Base-by-base conservation (phyloP, 352 stramenopile species). In the Globisporangium perplexum region DNA sequence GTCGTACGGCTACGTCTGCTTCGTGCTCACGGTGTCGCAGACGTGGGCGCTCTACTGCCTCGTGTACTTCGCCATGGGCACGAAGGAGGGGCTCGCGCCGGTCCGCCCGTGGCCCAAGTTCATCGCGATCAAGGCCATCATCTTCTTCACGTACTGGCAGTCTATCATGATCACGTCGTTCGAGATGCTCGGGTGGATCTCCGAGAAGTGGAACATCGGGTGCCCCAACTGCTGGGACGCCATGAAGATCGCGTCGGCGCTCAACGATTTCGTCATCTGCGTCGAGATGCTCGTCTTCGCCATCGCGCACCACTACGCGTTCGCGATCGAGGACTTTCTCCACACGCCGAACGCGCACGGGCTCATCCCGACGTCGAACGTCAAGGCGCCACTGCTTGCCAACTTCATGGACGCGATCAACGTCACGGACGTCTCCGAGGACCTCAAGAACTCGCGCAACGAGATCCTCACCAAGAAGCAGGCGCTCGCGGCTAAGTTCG, bases 81-180 rank as follows among this genome's bases (percentile, higher is more conserved):
- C 88, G 6, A 81, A 95, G 49, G 81, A 96, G 47, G 86, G 96
- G 54, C 69, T 98, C 48, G 71, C 74, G 30, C 90, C 92, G 23
- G 89, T 97, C 51, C 72, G 88, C 15, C 91, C 91, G 39, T 77
- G 96, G 58, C 83, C 80, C n/a, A 98, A 98, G 65, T 98, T 98
- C 63, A 57, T 98, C 35, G 84, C 83, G 6, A 97, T 98, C 63
- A 98, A 98, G 60, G 84, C 82, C 6, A 94, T 98, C 53, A 96
- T 98, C 38, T 98, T 98, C 69, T 96, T 98, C 58, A 97, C 88
- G 24, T 98, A 94, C 70, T 98, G 92, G 92, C 92, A 98, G 75
- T 91, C 77, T 28, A 68, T 97, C 45, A 72, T 96, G 63, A 96
- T 98, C 67, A 89, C 77, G 44, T 69, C 92, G 50, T 62, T 97